A percentile compares a stretch with the other conserved stretches of the same genome.
These are phyloP conservation scores for Penicillium sp. DNA, from an alignment of 2,329 filamentous ascomycete genomes.

Conservation along the genomic window DNA sequence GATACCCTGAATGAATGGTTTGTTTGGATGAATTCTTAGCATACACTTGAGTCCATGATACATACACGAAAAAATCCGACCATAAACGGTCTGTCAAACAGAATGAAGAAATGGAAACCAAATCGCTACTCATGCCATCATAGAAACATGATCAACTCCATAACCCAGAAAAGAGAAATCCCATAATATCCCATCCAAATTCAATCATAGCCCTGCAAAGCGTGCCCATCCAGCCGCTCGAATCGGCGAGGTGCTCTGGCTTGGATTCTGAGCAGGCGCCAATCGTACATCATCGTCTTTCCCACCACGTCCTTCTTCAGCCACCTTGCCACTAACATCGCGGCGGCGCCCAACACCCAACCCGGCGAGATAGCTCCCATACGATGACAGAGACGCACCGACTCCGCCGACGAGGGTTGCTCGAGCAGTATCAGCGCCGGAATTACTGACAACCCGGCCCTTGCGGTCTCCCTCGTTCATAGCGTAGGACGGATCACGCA, in stretches of 20 bases:
- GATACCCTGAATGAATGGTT: conserved; percentile 10
- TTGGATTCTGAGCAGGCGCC: conserved; percentile 9
- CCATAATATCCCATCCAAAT: conserved; percentile 4
- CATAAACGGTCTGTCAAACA: neutral
- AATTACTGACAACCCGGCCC: conserved; percentile 42
- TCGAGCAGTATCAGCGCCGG: conserved; percentile 34
- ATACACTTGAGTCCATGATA: neutral
- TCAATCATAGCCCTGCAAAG: conserved; percentile 40
- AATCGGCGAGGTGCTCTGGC: conserved; percentile 17
- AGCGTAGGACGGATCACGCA: conserved; percentile 3
- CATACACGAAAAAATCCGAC: neutral
- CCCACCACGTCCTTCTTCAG: conserved; percentile 42
- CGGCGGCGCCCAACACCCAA: conserved; percentile 43
- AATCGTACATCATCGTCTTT: conserved; percentile 14
- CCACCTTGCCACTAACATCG: conserved; percentile 45
- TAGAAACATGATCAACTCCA: conserved; percentile 13
- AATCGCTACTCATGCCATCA: conserved; percentile 19
- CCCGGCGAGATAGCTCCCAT: conserved; percentile 41
- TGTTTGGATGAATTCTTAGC: conserved; percentile 1
- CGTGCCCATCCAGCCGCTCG: conserved; percentile 44
- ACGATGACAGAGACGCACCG: conserved; percentile 32
- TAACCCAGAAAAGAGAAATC: conserved; percentile 8
- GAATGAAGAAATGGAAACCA: conserved; percentile 2
- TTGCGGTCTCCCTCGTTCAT: conserved; percentile 35
- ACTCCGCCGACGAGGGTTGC: conserved; percentile 21